These are phyloP conservation scores for Reutealis trisperma DNA, from an alignment of 345 rosid genomes.

Conservation along the genomic window DNA sequence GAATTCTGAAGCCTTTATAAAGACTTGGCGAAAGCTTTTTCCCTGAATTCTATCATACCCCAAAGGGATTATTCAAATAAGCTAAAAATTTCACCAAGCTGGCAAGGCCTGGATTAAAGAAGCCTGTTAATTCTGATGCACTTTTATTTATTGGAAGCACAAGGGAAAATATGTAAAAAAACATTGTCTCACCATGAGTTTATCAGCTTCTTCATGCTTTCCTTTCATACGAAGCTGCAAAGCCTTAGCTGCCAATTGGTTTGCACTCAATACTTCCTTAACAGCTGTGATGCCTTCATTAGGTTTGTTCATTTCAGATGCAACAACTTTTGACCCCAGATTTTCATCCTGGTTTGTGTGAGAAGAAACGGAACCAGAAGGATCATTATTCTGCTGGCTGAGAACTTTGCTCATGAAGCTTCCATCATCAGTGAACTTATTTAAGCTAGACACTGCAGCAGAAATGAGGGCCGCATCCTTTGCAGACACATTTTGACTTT, in stretches of 20 bases:
- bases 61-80: neutral
- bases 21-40: neutral
- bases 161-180: neutral
- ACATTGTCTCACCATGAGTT: conserved; percentile 56
- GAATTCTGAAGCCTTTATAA: neutral
- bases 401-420: conserved; percentile 63
- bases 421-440: conserved; percentile 78
- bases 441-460: conserved; percentile 61
- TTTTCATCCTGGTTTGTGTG: conserved; percentile 29
- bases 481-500: conserved; percentile 39
- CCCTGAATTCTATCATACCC: neutral
- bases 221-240: conserved; percentile 88
- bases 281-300: conserved; percentile 29
- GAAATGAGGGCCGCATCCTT: conserved; percentile 56
- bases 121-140: neutral
- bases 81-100: neutral
- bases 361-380: conserved; percentile 31
- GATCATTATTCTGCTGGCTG: conserved; percentile 36
- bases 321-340: conserved; percentile 21
- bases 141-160: neutral
- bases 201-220: conserved; percentile 82
- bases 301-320: conserved; percentile 24
- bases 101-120: neutral
- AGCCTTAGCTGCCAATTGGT: conserved; percentile 88
- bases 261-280: conserved; percentile 56